phyloP scores from a whole-genome alignment of 768 basidiomycete genomes.

The Russula olivacea region DNA sequence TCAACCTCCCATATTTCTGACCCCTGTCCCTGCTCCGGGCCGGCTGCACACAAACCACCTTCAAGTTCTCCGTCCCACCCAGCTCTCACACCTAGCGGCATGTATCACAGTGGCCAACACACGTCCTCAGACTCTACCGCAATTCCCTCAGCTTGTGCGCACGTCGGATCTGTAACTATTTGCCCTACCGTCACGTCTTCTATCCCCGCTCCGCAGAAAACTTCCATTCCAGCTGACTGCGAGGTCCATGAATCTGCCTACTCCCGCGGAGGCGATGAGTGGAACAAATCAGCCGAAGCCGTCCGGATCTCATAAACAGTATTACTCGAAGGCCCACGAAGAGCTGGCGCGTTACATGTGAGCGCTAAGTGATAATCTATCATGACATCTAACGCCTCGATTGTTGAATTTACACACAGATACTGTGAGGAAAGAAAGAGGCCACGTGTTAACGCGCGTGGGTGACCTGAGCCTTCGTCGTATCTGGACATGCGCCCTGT shows the following conservation, averaged over 20 bases:
- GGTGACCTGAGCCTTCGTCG: too few species aligned
- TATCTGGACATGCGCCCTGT: too few species aligned
- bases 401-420: too few species aligned
- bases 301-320: not conserved
- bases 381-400: not conserved
- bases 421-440: too few species aligned
- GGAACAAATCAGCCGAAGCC: not conserved
- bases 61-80: too few species aligned
- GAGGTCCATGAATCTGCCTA: not conserved
- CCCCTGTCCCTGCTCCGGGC: not conserved
- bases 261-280: not conserved
- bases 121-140: not conserved
- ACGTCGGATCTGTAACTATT: not conserved
- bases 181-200: not conserved
- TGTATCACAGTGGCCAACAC: not conserved
- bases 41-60: not conserved
- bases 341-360: not conserved
- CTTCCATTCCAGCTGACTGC: not conserved
- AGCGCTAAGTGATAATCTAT: not conserved
- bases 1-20: not conserved
- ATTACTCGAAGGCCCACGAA: not conserved
- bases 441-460: too few species aligned
- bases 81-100: too few species aligned
- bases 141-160: not conserved
- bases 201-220: not conserved